Conservation (phyloP, 2,329 filamentous ascomycete species). For the Diaporthe australafricana region DNA sequence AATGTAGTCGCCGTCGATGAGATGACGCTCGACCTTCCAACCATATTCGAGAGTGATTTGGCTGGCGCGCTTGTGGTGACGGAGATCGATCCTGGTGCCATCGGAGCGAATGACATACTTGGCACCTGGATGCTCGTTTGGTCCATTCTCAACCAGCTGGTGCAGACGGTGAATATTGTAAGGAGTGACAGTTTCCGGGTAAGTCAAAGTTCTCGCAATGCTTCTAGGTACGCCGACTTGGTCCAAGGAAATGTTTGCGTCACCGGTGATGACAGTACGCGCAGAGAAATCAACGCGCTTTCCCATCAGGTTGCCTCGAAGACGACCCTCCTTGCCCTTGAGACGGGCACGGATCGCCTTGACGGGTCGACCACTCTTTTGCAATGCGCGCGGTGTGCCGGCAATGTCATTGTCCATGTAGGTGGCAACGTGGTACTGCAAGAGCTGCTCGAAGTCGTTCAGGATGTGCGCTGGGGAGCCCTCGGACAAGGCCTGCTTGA, state of each 20-base stretch:
- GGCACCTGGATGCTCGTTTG: slow-evolving; percentile 93
- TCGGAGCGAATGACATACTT: slow-evolving; percentile 96
- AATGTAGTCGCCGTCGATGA: slow-evolving; percentile 96
- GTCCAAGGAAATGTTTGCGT: slow-evolving; percentile 94
- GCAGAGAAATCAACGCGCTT: slow-evolving; percentile 99
- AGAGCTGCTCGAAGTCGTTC: slow-evolving; percentile 87
- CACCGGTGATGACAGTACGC: slow-evolving; percentile 99
- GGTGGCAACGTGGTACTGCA: slow-evolving; percentile 98
- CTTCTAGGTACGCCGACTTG: slow-evolving; percentile 96
- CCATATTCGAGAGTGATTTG: slow-evolving; percentile 92
- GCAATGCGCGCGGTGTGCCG: slow-evolving; percentile 90
- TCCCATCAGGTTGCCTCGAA: slow-evolving; percentile 98
- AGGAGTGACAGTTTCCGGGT: slow-evolving; percentile 95
- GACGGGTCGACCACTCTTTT: slow-evolving; percentile 96
- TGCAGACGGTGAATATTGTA: slow-evolving; percentile 97
- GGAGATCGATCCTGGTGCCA: slow-evolving; percentile 93
- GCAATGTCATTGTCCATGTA: slow-evolving; percentile 99
- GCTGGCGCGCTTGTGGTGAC: slow-evolving; percentile 89
- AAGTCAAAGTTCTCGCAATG: slow-evolving; percentile 93
- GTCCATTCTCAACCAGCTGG: slow-evolving; percentile 89
- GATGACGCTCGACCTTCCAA: slow-evolving; percentile 98
- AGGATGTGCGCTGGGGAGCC: slow-evolving; percentile 93
- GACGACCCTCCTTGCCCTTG: slow-evolving; percentile 98
- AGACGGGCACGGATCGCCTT: slow-evolving; percentile 97
- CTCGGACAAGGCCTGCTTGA: slow-evolving; percentile 89